Percentiles rank a stretch among this genome's conserved stretches.
These are phyloP conservation scores for Coemansia sp. DNA, from an alignment of 192 early-diverging fungal genomes.

Conservation along the genomic window DNA sequence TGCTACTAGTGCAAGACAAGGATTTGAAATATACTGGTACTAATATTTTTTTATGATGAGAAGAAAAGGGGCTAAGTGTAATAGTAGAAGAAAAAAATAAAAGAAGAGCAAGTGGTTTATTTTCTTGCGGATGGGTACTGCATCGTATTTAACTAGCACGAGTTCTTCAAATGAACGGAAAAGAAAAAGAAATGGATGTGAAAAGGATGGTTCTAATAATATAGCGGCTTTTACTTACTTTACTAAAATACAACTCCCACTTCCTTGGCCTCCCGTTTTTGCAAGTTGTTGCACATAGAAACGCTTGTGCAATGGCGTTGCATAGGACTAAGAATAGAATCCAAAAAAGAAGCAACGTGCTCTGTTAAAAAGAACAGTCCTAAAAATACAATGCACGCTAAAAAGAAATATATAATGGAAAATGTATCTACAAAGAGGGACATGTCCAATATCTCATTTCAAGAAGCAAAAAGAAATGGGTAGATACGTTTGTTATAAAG, in stretches of 20 bases:
- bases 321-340: neutral
- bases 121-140: neutral
- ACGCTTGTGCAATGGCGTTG: neutral
- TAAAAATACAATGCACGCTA: neutral
- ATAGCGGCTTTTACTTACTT: neutral
- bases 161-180: too few relatives aligned
- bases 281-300: neutral
- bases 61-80: too few relatives aligned
- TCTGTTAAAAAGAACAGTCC: neutral
- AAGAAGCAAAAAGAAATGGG: neutral
- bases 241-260: neutral
- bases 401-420: neutral
- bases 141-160: too few relatives aligned
- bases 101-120: too few relatives aligned
- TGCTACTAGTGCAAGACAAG: neutral
- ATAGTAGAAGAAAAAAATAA: too few relatives aligned
- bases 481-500: neutral
- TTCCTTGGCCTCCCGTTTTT: too few relatives aligned
- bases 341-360: neutral
- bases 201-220: too few relatives aligned
- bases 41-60: slow-evolving; percentile 3
- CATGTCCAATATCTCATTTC: neutral
- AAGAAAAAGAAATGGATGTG: too few relatives aligned
- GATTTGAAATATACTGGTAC: neutral
- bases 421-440: neutral